Percentiles rank a stretch among this genome's conserved stretches.
Evolutionary conservation across 306 rosid genomes (phyloP).

Genomic region (Argentina anserina): DNA sequence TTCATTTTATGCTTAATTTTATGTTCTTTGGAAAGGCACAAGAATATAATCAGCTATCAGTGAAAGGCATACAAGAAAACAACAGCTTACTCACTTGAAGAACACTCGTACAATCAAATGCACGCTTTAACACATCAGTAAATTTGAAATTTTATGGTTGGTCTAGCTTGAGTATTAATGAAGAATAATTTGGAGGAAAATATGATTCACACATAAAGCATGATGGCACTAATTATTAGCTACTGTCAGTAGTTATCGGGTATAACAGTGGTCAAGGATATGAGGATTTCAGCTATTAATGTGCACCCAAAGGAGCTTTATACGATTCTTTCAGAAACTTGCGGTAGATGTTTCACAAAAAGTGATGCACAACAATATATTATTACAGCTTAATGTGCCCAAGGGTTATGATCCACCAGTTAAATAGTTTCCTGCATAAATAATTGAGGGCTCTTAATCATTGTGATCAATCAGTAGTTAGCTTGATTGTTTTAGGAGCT

Average conservation of each 20-base stretch:
- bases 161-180: neutral
- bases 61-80: slow-evolving; percentile 4
- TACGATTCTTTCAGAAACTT: no score
- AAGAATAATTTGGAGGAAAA: slow-evolving; percentile 1
- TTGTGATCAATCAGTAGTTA: neutral
- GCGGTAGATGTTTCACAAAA: no score
- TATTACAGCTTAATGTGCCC: neutral
- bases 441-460: neutral
- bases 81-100: neutral
- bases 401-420: no score
- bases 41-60: neutral
- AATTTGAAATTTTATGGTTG: neutral
- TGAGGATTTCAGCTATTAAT: neutral
- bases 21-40: neutral
- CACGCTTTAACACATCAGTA: neutral
- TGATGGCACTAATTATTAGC: neutral
- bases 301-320: neutral
- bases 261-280: neutral
- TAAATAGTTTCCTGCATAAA: neutral
- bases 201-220: neutral
- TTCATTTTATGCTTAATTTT: neutral
- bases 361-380: neutral
- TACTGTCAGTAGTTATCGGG: neutral
- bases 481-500: neutral
- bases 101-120: neutral